These are phyloP conservation scores for Globisporangium nunn DNA, from an alignment of 352 stramenopile genomes.

Conservation along the genomic window DNA sequence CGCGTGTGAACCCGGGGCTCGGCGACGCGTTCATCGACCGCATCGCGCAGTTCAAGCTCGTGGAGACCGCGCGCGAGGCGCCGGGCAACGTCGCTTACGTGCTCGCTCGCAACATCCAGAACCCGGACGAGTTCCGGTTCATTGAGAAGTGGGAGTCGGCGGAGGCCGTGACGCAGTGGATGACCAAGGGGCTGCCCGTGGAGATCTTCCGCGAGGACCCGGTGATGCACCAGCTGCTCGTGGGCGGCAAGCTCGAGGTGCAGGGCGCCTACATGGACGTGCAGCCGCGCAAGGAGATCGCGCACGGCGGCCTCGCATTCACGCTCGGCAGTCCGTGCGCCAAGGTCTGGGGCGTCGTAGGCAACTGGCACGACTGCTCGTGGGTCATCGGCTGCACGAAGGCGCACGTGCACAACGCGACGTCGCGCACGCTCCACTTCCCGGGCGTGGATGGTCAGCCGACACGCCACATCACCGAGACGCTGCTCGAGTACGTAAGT, in stretches of 20 bases:
- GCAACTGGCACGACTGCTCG: slow-evolving; percentile 10
- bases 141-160: slow-evolving; percentile 11
- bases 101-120: slow-evolving; percentile 10
- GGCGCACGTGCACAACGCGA: slow-evolving; percentile 7
- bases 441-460: not conserved
- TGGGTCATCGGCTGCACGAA: slow-evolving; percentile 10
- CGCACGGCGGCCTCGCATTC: slow-evolving; percentile 9
- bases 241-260: slow-evolving; percentile 7
- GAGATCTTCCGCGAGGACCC: slow-evolving; percentile 9
- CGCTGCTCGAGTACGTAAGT: slow-evolving; percentile 3
- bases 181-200: slow-evolving; percentile 2
- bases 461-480: not conserved
- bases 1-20: slow-evolving; percentile 8
- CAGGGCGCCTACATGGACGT: slow-evolving; percentile 12
- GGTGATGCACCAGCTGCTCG: slow-evolving; percentile 9
- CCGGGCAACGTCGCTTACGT: slow-evolving; percentile 7
- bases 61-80: slow-evolving; percentile 8
- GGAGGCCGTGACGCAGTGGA: slow-evolving; percentile 10
- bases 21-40: slow-evolving; percentile 12
- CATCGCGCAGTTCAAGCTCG: slow-evolving; percentile 11
- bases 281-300: slow-evolving; percentile 1
- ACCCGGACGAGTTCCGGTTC: slow-evolving; percentile 13
- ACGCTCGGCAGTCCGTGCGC: not conserved
- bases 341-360: slow-evolving; percentile 10
- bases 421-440: slow-evolving; percentile 8